phyloP scores from a whole-genome alignment of 192 early-diverging fungal species.

The Coemansia sp. region DNA sequence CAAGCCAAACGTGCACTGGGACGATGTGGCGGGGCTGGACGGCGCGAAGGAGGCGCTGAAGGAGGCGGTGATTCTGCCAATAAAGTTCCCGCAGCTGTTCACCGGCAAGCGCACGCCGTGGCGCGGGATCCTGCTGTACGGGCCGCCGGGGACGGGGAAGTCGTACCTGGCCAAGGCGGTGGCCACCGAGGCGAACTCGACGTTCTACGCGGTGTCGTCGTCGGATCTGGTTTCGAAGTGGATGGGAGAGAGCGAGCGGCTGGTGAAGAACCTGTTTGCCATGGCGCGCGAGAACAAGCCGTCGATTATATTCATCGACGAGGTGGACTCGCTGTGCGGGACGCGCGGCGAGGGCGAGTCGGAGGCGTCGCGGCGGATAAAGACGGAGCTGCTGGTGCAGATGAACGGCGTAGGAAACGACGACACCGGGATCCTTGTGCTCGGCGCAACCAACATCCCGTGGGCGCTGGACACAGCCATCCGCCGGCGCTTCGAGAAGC shows the following conservation, averaged over 20 bases:
- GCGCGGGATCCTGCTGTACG: constrained; percentile 95
- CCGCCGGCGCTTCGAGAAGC: constrained; percentile 93
- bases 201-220: constrained; percentile 96
- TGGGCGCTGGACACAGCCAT: constrained; percentile 96
- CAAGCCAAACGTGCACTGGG: constrained; percentile 97
- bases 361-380: constrained; percentile 93
- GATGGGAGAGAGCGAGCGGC: constrained; percentile 97
- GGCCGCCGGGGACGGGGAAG: constrained; percentile 98
- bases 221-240: constrained; percentile 99
- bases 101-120: constrained; percentile 95
- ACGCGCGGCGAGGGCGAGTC: constrained; percentile 95
- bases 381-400: constrained; percentile 97
- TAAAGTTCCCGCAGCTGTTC: constrained; percentile 96
- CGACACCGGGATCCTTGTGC: constrained; percentile 90
- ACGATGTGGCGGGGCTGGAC: constrained; percentile 96
- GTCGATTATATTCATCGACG: constrained; percentile 98
- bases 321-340: constrained; percentile 96
- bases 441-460: constrained; percentile 97
- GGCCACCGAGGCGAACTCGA: constrained; percentile 94
- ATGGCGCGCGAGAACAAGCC: constrained; percentile 93
- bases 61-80: constrained; percentile 98
- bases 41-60: constrained; percentile 95
- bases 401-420: constrained; percentile 99
- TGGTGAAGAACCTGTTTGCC: constrained; percentile 92
- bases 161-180: constrained; percentile 97